Evolutionary conservation across 495 filamentous ascomycete species (phyloP).

Genomic region (Amphirosellinia nigrospora): DNA sequence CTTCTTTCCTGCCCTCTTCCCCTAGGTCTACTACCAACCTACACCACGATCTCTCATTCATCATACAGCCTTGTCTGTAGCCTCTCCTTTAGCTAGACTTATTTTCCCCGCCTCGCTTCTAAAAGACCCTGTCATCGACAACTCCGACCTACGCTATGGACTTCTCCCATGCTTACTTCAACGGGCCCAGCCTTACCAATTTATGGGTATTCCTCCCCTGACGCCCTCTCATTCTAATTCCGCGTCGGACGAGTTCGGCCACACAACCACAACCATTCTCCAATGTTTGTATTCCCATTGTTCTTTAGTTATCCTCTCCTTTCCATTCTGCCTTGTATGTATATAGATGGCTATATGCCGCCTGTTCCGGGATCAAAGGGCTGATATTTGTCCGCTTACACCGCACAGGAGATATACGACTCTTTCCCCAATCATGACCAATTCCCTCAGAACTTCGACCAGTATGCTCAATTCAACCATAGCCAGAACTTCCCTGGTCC

Average conservation of each 20-base stretch:
- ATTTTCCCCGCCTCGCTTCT: not conserved
- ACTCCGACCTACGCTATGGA: slow-evolving; percentile 44
- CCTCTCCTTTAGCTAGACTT: slow-evolving; percentile 4
- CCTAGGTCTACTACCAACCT: not conserved
- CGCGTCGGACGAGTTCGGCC: slow-evolving; percentile 56
- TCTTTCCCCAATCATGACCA: slow-evolving; percentile 52
- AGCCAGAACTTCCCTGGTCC: slow-evolving; percentile 47
- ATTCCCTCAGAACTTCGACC: slow-evolving; percentile 51
- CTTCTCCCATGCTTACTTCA: slow-evolving; percentile 51
- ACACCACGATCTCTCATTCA: not conserved
- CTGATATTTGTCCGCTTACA: slow-evolving; percentile 32
- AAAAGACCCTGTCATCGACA: not conserved
- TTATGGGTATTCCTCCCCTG: slow-evolving; percentile 59
- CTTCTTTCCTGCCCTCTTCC: slow-evolving; percentile 16
- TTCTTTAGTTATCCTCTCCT: slow-evolving; percentile 3
- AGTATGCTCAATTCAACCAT: slow-evolving; percentile 48
- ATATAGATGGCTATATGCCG: not conserved
- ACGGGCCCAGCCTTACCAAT: slow-evolving; percentile 59
- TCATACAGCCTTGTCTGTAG: slow-evolving; percentile 5
- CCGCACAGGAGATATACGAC: slow-evolving; percentile 54
- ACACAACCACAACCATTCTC: slow-evolving; percentile 54
- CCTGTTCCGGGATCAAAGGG: slow-evolving; percentile 23
- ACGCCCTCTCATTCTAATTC: slow-evolving; percentile 61
- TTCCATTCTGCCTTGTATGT: slow-evolving; percentile 27
- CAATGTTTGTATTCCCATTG: slow-evolving; percentile 52